Base-by-base conservation (phyloP, 495 filamentous ascomycete genomes). In the Cercophora scortea region DNA sequence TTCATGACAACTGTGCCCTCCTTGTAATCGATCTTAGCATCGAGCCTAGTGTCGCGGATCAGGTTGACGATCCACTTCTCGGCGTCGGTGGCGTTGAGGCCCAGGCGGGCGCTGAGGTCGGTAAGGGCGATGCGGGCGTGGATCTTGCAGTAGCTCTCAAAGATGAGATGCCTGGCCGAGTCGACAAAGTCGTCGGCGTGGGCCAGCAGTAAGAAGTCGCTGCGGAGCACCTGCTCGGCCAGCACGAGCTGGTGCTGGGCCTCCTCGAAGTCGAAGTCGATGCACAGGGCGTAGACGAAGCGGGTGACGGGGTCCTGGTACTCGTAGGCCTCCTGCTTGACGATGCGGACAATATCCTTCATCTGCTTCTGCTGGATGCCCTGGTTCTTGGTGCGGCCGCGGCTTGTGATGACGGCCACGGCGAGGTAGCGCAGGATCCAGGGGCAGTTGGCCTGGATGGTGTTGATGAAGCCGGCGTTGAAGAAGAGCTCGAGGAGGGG, bases 11-110 rank as follows among this genome's bases (percentile, higher is more conserved):
- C 93, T 40, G 93, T 98, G 59, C 93, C 93, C 73, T 91, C 89
- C 76, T 97, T 87, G 73, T 95, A 97, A 70, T 98, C 93, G 58
- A 98, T 94, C 81, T 98, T 98, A 55, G 94, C 93, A 62, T 98
- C 93, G 40, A 98, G 88, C 47, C 93, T 80, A 3, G 93, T 98
- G 67, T 98, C 93, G 53, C 93, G 84, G 73, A 98, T 98, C 42
- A 97, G 80, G 74, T 98, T 98, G 54, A 98, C 93, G 58, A 98
- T 98, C 94, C 94, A 97, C 78, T 96, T 97, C 83, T 98, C 93
- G 58, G 94, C 93, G 60, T 95, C 93, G 61, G 95, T 90, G 61
- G 89, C 82, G 62, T 83, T 88, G 54, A 98, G 75, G 53, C 93
- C 93, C 47, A 98, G 78, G 56, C 91, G 83, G 53, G 84, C 85